A percentile compares a stretch with the other conserved stretches of the same genome.
phyloP scores from a whole-genome alignment of 306 rosid genomes.

The Dryas octopetala region DNA sequence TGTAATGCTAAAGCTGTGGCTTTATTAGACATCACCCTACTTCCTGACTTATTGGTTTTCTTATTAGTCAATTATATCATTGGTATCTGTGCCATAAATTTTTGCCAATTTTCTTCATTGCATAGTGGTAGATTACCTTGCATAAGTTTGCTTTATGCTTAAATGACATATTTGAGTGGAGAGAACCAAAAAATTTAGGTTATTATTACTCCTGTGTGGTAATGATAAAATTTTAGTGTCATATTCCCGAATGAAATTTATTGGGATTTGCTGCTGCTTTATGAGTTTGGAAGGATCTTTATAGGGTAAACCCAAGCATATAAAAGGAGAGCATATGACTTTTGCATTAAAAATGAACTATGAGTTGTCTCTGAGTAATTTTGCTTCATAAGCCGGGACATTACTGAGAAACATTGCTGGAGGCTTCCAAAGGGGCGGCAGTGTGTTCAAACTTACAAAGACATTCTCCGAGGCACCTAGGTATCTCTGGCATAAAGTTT shows the following conservation, averaged over 20 bases:
- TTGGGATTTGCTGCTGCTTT: not conserved
- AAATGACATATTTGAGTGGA: too few species aligned
- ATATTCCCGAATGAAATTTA: not conserved
- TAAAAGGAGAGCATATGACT: not conserved
- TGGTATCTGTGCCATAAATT: not conserved
- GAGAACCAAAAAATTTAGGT: not conserved
- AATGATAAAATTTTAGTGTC: not conserved
- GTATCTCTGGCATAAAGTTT: not conserved
- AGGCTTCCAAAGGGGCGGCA: not conserved
- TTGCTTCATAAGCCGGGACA: not conserved
- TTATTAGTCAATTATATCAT: not conserved
- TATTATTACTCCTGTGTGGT: not conserved
- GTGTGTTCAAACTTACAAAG: not conserved
- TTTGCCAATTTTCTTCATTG: too few species aligned
- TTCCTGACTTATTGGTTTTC: not conserved
- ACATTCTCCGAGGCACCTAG: not conserved
- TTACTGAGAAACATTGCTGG: not conserved
- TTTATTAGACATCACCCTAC: not conserved
- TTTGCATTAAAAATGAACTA: not conserved
- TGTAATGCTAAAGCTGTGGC: not conserved
- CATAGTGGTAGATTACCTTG: too few species aligned
- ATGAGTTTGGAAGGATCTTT: not conserved
- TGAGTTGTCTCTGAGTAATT: not conserved
- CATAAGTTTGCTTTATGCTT: too few species aligned
- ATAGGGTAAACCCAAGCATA: not conserved